Evolutionary conservation across 73 alveolate species (phyloP), one percentile per base, ranked within the genome.

Genomic region (Paramecium tetraurelia): DNA sequence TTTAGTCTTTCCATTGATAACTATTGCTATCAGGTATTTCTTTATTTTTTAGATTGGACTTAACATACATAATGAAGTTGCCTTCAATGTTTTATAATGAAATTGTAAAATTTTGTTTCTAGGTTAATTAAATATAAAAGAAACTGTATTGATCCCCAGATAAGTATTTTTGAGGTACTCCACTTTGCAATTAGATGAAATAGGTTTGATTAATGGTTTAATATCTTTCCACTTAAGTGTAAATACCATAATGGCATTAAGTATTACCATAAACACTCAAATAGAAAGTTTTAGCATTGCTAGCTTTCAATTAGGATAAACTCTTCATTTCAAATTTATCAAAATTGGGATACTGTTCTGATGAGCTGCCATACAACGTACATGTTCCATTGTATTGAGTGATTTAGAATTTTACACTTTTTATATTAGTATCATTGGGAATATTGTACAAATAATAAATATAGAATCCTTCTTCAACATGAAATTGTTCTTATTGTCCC

Each of bases 11-110:
- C 90, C 90, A 80, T 48, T 46, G 6, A 8, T 20, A 41, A 38
- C 68, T 24, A 80, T 80, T 31, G 38, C 90, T 80, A 80, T 80
- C 90, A 10, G 90, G 90, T 11, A 80, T 46, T 46, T 80, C 90
- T 14, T 41, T 7, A 20, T 80, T 22, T 6, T 21, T 9, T 9
- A 8, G 33, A n/a, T 27, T 33, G 3, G 76, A 18, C 7, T 44
- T 80, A n/a, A 80, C 90, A 80, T 43, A 80, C 76, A 80, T 44
- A 44, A 80, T 44, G 31, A 80, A 80, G 10, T 40, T 18, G 8
- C 90, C 90, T 18, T 46, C 57, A 44, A 22, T 24, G 20, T 59
- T 33, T 22, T 33, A 14, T 43, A 80, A 44, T 24, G 71, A 5
- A 14, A 80, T 80, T 2, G 90, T 80, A 21, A 80, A 44, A 7